A percentile compares a stretch with the other conserved stretches of the same genome.
phyloP scores from a whole-genome alignment of 768 basidiomycete genomes.

The Lyophyllum decastes region DNA sequence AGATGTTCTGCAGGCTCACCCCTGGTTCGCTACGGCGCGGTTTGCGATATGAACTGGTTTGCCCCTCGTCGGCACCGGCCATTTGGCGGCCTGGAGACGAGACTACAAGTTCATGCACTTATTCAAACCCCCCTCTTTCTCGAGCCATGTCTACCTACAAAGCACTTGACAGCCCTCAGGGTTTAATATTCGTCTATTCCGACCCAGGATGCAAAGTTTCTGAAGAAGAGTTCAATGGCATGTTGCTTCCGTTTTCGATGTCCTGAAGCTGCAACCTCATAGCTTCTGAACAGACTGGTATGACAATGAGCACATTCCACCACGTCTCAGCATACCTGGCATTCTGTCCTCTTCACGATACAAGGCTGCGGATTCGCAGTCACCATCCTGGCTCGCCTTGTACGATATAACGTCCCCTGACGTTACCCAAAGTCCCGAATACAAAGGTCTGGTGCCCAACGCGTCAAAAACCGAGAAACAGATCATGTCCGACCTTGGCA shows the following conservation, averaged over 20 bases:
- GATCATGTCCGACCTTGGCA: slow-evolving; percentile 21
- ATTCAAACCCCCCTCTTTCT: not conserved
- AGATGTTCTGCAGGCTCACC: not conserved
- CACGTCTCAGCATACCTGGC: slow-evolving; percentile 26
- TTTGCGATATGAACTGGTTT: slow-evolving; percentile 12
- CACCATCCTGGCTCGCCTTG: slow-evolving; percentile 30
- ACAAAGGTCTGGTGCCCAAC: slow-evolving; percentile 19
- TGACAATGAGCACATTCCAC: slow-evolving; percentile 31
- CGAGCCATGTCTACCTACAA: slow-evolving; percentile 9
- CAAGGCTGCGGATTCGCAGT: slow-evolving; percentile 25
- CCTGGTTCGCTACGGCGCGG: not conserved
- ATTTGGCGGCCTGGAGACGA: not conserved
- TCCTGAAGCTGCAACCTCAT: not conserved
- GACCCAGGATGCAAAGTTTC: slow-evolving; percentile 18
- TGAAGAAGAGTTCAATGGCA: slow-evolving; percentile 29
- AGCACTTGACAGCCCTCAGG: slow-evolving; percentile 4
- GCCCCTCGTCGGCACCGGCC: not conserved
- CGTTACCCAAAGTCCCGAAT: slow-evolving; percentile 21
- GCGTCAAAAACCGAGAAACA: slow-evolving; percentile 25
- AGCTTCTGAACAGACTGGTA: slow-evolving; percentile 28
- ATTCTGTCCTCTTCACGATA: slow-evolving; percentile 25
- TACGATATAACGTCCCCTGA: slow-evolving; percentile 28
- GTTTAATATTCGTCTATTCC: slow-evolving; percentile 16
- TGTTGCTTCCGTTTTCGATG: not conserved
- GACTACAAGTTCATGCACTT: not conserved